Conservation (phyloP, 2,329 filamentous ascomycete species). For the Beauveria sp. region DNA sequence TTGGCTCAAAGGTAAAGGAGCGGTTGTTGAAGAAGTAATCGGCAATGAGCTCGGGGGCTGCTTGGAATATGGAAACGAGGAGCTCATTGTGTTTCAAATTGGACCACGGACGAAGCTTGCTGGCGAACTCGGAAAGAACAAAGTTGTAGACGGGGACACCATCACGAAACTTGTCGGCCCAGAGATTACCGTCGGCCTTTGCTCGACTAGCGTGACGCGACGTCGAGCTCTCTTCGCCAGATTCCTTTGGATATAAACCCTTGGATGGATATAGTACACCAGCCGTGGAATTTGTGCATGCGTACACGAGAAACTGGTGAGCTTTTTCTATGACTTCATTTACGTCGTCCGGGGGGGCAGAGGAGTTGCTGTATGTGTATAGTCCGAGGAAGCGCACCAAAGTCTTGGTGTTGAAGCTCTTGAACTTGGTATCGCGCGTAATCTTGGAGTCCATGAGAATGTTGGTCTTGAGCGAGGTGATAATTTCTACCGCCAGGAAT, state of each 20-base stretch:
- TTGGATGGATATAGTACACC: conserved; percentile 70
- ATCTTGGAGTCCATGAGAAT: conserved; percentile 71
- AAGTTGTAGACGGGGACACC: conserved; percentile 71
- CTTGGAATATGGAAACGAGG: conserved; percentile 68
- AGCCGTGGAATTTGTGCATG: conserved; percentile 65
- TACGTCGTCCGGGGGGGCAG: conserved; percentile 31
- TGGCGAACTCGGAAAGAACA: conserved; percentile 69
- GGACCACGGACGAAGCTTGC: conserved; percentile 74
- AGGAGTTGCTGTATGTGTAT: conserved; percentile 52
- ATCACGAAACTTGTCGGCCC: conserved; percentile 59
- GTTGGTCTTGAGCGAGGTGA: conserved; percentile 61
- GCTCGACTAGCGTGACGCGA: conserved; percentile 32
- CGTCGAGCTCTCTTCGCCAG: conserved; percentile 39
- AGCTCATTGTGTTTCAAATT: conserved; percentile 76
- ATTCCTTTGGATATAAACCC: conserved; percentile 77
- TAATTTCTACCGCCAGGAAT: conserved; percentile 64
- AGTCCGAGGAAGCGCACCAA: conserved; percentile 65
- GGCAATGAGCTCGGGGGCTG: conserved; percentile 77
- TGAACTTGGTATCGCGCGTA: conserved; percentile 64
- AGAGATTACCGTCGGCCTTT: conserved; percentile 61
- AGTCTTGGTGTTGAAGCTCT: conserved; percentile 66
- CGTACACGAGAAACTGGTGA: conserved; percentile 66
- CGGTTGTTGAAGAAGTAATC: conserved; percentile 79
- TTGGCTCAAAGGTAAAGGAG: conserved; percentile 81
- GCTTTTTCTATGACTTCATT: conserved; percentile 56